A percentile compares a stretch with the other conserved stretches of the same genome.
Conservation (phyloP, 257 asterid species). For the Fraxinus cuspidata region DNA sequence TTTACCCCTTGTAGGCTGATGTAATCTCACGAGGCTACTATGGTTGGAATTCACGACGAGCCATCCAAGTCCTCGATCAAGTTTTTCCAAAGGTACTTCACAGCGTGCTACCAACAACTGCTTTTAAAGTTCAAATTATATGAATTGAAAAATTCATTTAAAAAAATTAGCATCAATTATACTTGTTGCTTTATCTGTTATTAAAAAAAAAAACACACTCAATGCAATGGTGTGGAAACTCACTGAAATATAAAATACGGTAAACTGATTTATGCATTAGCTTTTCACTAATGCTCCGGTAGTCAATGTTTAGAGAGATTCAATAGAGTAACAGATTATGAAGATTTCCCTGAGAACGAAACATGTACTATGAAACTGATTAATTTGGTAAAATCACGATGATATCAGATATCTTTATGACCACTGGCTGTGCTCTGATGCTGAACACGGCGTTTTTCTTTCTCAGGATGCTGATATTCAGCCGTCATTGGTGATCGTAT, state of each 20-base stretch:
- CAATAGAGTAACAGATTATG: neutral
- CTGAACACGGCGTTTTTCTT: slow-evolving; percentile 1
- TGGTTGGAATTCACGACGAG: slow-evolving; percentile 96
- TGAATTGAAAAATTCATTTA: neutral
- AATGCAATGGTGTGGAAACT: neutral
- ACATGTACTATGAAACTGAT: neutral
- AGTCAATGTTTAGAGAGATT: neutral
- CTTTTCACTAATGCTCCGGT: neutral
- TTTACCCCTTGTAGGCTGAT: slow-evolving; percentile 62
- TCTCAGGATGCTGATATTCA: slow-evolving; percentile 70
- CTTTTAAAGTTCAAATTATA: neutral
- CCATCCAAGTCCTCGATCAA: slow-evolving; percentile 72
- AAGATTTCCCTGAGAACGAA: neutral
- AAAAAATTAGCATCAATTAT: neutral
- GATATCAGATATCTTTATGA: neutral
- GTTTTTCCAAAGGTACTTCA: slow-evolving; percentile 80
- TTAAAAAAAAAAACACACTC: neutral
- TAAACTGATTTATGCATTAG: neutral
- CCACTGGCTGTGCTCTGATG: slow-evolving; percentile 18
- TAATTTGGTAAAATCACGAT: neutral
- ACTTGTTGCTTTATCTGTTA: neutral
- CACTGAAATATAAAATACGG: neutral
- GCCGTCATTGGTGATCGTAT: slow-evolving; percentile 79
- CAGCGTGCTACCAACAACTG: neutral
- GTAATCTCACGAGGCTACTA: slow-evolving; percentile 74